Conservation (phyloP, 176 grass and related monocot species). For the Aegilops longissima region DNA sequence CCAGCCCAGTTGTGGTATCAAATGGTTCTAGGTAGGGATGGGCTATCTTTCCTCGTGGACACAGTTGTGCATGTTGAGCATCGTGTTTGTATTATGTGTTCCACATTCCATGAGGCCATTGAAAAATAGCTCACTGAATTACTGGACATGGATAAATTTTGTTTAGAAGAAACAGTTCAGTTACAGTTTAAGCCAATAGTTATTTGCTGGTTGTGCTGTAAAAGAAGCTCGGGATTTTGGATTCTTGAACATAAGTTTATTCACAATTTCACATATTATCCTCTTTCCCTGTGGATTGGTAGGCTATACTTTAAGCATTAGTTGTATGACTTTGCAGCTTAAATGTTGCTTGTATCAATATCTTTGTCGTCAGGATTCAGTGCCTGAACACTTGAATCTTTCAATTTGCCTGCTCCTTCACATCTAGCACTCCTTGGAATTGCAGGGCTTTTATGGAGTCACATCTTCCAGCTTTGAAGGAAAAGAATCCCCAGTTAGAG, state of each 20-base stretch:
- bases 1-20: neutral
- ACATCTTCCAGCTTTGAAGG: constrained; percentile 66
- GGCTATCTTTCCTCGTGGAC: neutral
- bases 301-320: neutral
- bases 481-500: constrained; percentile 70
- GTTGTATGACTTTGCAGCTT: neutral
- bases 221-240: neutral
- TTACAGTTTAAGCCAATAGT: neutral
- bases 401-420: neutral
- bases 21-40: neutral
- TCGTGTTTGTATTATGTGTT: neutral
- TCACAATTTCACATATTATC: neutral
- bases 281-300: neutral
- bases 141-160: neutral
- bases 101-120: neutral
- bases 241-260: neutral
- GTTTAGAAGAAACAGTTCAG: neutral
- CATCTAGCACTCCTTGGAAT: neutral
- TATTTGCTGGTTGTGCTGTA: neutral
- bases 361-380: neutral
- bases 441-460: constrained; percentile 87
- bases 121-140: neutral
- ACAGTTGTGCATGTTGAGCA: neutral
- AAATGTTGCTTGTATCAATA: neutral
- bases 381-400: neutral